Base-by-base conservation (phyloP, 2,329 filamentous ascomycete genomes). In the Nemania sp. region DNA sequence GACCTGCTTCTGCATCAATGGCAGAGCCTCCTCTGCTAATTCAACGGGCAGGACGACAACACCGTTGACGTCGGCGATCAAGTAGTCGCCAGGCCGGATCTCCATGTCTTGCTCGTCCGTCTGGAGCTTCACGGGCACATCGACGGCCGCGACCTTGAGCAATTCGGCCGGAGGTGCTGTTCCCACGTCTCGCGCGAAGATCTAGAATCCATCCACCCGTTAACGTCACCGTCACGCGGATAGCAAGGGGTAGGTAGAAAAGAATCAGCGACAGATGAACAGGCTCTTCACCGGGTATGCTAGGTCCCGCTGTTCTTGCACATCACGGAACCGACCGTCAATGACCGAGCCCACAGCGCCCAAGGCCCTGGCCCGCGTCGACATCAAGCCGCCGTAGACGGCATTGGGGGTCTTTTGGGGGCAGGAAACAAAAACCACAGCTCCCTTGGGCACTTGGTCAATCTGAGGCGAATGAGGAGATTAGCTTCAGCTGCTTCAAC, bases 381-480 rank as follows among this genome's bases (percentile, higher is more conserved):
- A 79, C 82, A 84, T 84, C 21, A 85, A 71, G 1, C 82, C 81
- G 34, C 82, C 83, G 65, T 83, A 85, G 45, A 81, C 78, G 46
- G 81, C 81, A 63, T 83, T 83, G 48, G 80, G 76, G 18, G 73
- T 77, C 40, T 69, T 70, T 0, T 74, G 69, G 4, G 81, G 81
- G 45, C 77, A 77, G 2, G 81, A 82, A 13, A 85, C 75, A 66
- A 84, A 83, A 17, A 84, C 64, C 0, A 84, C 78, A 1, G 79
- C 74, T 20, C 79, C 79, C 1, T 69, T 57, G 0, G 81, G 81
- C 10, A 83, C 75, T 0, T 72, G 69, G 67, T 84, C 81, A 63
- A 84, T 83, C 80, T 83, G 60, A 15, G 34, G 32, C n/a, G 2
- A 21, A 21, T 3, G 21, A 12, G 3, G n/a, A 9, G 9, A 48